These are phyloP conservation scores for Lomentospora prolificans DNA, from an alignment of 2,329 filamentous ascomycete species.

Conservation along the genomic window DNA sequence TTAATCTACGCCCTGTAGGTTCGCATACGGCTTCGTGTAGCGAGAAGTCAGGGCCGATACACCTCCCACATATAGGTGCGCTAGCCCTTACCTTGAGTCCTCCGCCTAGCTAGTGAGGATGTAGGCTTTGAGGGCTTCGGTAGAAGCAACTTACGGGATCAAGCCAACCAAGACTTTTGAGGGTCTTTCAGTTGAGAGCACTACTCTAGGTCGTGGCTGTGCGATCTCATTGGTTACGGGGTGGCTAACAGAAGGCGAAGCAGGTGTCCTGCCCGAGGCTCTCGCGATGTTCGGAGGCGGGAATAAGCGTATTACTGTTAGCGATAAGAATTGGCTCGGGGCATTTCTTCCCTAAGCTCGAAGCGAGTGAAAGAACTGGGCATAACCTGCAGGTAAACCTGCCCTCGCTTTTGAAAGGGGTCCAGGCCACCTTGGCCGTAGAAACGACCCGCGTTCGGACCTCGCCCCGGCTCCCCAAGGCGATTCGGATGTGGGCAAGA, in stretches of 20 bases:
- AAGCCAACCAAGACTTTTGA: too few species aligned
- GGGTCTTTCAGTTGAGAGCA: too few species aligned
- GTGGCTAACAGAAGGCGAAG: too few species aligned
- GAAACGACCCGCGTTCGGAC: slow-evolving; percentile 1
- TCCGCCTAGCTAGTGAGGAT: background rate
- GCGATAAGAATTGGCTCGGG: background rate
- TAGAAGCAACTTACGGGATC: too few species aligned
- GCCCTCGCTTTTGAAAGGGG: background rate
- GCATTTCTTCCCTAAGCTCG: background rate
- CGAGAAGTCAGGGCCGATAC: background rate
- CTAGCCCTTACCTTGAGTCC: background rate
- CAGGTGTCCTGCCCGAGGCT: too few species aligned
- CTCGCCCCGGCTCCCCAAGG: slow-evolving; percentile 5
- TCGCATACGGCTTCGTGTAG: background rate
- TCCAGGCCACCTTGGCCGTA: background rate
- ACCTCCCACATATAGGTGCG: background rate
- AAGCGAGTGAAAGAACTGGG: background rate
- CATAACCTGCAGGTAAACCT: background rate
- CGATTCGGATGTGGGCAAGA: background rate
- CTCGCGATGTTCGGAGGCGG: too few species aligned
- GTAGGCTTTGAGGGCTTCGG: background rate
- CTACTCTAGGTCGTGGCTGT: too few species aligned
- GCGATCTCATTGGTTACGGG: too few species aligned
- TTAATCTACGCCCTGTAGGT: background rate
- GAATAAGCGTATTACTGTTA: too few species aligned